These are phyloP conservation scores for Zangia roseola DNA, from an alignment of 768 basidiomycete species.

Conservation along the genomic window DNA sequence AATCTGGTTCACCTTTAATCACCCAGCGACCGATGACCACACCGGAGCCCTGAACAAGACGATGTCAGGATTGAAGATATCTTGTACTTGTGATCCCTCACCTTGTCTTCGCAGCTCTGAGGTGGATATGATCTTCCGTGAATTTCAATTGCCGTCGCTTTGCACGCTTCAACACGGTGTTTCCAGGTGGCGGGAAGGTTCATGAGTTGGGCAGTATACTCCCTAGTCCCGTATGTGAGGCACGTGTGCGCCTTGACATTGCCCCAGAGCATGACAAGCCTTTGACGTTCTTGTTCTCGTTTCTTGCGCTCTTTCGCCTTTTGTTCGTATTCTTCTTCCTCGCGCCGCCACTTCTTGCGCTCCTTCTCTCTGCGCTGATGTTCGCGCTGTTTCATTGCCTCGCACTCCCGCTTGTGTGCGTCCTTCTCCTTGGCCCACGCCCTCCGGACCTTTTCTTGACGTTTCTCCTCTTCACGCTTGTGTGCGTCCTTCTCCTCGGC, in stretches of 20 bases:
- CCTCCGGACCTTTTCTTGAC: too few species aligned
- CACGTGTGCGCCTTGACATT: slow-evolving; percentile 18
- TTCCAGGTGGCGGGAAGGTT: slow-evolving; percentile 25
- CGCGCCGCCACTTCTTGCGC: too few species aligned
- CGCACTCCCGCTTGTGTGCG: too few species aligned
- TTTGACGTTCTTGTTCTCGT: slow-evolving; percentile 25
- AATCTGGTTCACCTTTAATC: slow-evolving; percentile 29
- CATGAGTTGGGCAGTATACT: slow-evolving; percentile 28
- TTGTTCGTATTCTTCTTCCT: slow-evolving; percentile 15
- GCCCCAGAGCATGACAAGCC: slow-evolving; percentile 27
- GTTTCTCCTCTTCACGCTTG: too few species aligned
- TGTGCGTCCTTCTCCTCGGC: too few species aligned
- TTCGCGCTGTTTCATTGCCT: too few species aligned
- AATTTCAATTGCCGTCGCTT: slow-evolving; percentile 21
- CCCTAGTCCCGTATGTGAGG: slow-evolving; percentile 24
- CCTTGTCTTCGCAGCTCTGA: slow-evolving; percentile 21
- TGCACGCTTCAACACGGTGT: slow-evolving; percentile 27
- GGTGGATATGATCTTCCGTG: slow-evolving; percentile 22
- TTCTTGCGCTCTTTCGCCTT: slow-evolving; percentile 12
- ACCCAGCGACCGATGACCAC: slow-evolving; percentile 26
- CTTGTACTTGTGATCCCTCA: background rate
- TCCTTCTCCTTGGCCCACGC: too few species aligned
- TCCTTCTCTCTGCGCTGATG: slow-evolving; percentile 4
- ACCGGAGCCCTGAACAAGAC: slow-evolving; percentile 12
- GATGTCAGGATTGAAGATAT: background rate